These are phyloP conservation scores for Sclerotinia borealis DNA, from an alignment of 2,329 filamentous ascomycete genomes.

Conservation along the genomic window DNA sequence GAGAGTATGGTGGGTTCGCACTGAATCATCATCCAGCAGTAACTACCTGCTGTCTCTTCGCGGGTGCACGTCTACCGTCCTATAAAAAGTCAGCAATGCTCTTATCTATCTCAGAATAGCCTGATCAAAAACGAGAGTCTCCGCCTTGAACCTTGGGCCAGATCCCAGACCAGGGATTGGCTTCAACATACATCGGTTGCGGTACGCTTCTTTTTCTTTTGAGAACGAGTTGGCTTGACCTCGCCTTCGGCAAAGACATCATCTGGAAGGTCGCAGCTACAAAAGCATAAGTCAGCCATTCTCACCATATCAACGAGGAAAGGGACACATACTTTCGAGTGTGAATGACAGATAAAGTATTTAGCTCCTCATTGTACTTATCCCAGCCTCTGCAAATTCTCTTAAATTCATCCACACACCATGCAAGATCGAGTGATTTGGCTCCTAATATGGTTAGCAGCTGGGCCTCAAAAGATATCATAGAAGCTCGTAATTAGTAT, in stretches of 20 bases:
- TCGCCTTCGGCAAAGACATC: conserved; percentile 86
- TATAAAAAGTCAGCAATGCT: conserved; percentile 25
- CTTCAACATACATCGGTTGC: conserved; percentile 28
- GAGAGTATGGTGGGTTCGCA: conserved; percentile 24
- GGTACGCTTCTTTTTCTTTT: conserved; percentile 31
- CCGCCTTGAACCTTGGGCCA: conserved; percentile 12
- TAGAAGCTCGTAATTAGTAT: background rate
- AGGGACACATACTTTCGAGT: conserved; percentile 66
- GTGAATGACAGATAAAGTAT: conserved; percentile 66
- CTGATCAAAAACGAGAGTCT: conserved; percentile 9
- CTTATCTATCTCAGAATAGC: background rate
- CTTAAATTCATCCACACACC: conserved; percentile 82
- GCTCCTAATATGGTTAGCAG: conserved; percentile 45
- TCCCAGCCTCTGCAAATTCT: conserved; percentile 70
- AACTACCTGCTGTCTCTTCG: conserved; percentile 33
- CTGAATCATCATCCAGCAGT: conserved; percentile 28
- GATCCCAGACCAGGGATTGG: conserved; percentile 10
- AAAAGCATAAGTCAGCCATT: conserved; percentile 22
- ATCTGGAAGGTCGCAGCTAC: conserved; percentile 77
- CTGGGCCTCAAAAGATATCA: conserved; percentile 17
- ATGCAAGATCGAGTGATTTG: conserved; percentile 71
- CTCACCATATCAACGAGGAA: background rate
- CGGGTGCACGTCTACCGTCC: conserved; percentile 24
- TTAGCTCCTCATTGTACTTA: conserved; percentile 67
- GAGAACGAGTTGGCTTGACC: conserved; percentile 47